Percentiles rank a stretch among this genome's conserved stretches.
phyloP scores from a whole-genome alignment of 306 rosid species.

The Amphicarpaea edgeworthii region DNA sequence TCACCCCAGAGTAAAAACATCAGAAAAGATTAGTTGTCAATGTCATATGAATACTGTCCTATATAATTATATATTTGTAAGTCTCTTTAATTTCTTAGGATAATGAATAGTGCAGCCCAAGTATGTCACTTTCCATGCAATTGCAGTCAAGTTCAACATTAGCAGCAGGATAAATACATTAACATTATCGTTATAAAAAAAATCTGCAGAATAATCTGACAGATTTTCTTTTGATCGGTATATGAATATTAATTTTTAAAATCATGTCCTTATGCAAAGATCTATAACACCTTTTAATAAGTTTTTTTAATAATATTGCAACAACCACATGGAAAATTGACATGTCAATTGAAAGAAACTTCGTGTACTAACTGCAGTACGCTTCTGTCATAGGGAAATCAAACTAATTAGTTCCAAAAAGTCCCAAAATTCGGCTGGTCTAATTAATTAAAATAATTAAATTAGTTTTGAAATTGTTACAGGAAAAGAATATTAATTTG shows the following conservation, averaged over 20 bases:
- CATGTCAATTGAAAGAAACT: neutral
- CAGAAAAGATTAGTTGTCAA: neutral
- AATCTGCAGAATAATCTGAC: neutral
- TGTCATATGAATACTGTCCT: neutral
- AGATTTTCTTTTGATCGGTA: neutral
- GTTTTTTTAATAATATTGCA: neutral
- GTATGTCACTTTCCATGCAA: neutral
- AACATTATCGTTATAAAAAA: neutral
- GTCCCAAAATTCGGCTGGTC: slow-evolving; percentile 23
- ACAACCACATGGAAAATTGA: neutral
- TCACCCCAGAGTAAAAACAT: neutral
- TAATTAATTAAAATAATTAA: neutral
- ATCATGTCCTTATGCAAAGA: neutral
- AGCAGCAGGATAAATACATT: neutral
- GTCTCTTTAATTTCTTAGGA: neutral
- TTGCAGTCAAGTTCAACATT: slow-evolving; percentile 6
- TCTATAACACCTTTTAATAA: neutral
- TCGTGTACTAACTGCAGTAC: neutral
- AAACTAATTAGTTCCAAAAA: neutral
- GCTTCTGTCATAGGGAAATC: slow-evolving; percentile 4
- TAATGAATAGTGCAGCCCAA: neutral
- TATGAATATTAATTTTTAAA: neutral
- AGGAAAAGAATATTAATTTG: neutral
- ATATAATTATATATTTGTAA: neutral
- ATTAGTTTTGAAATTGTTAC: neutral